Conservation (phyloP, 345 rosid genomes). For the Clarkia xantiana region DNA sequence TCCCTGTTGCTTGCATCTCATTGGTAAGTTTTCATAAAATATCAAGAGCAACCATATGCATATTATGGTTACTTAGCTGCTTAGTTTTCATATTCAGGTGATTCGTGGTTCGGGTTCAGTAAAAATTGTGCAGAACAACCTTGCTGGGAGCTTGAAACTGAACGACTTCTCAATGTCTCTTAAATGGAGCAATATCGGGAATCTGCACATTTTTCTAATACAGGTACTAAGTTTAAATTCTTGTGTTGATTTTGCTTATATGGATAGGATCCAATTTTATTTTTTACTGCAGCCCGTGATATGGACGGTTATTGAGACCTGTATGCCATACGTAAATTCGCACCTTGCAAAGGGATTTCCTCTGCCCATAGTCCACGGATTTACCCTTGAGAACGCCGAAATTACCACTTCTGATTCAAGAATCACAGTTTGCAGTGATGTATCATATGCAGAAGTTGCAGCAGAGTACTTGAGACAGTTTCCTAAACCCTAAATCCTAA, state of each 20-base stretch:
- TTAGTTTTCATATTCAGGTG: constrained; percentile 23
- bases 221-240: constrained; percentile 34
- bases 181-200: constrained; percentile 86
- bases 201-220: constrained; percentile 54
- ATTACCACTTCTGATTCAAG: constrained; percentile 35
- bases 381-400: constrained; percentile 57
- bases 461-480: constrained; percentile 8
- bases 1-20: constrained; percentile 92
- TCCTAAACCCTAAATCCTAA: no score
- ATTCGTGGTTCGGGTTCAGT: constrained; percentile 61
- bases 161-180: constrained; percentile 63
- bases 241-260: background rate
- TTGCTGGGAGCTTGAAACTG: constrained; percentile 62
- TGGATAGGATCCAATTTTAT: background rate
- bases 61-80: no score
- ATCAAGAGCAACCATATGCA: no score
- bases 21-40: constrained; percentile 36
- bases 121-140: constrained; percentile 52
- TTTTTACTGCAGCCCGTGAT: constrained; percentile 63
- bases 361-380: constrained; percentile 75
- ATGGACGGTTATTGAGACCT: constrained; percentile 78
- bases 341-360: constrained; percentile 71
- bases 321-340: constrained; percentile 63
- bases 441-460: constrained; percentile 28
- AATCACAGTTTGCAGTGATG: constrained; percentile 55